Conservation (phyloP, 31 red algal species). For the Endocladia muricata region DNA sequence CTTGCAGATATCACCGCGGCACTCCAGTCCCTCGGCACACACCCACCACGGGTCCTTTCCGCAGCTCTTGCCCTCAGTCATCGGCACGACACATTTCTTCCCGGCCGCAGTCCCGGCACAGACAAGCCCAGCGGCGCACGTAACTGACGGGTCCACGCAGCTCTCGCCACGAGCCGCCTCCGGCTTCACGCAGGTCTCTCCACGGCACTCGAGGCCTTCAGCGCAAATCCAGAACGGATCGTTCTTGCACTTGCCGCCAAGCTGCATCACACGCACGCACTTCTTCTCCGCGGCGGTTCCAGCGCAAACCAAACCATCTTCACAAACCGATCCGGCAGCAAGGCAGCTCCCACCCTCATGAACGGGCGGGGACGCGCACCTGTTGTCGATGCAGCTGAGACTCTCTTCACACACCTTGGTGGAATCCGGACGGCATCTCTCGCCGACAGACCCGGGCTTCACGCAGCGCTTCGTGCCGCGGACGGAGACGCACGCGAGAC, state of each 20-base stretch:
- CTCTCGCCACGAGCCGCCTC: not conserved
- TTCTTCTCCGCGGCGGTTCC: not conserved
- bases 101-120: not conserved
- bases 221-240: not conserved
- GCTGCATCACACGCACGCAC: not conserved
- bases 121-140: too few relatives aligned
- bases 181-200: not conserved
- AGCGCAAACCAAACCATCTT: not conserved
- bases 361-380: not conserved
- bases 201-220: not conserved
- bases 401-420: not conserved
- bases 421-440: not conserved
- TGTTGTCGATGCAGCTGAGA: not conserved
- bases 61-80: not conserved
- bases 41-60: conserved; percentile 9
- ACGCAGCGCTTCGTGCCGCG: not conserved
- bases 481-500: not conserved
- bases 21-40: not conserved
- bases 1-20: not conserved
- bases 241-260: not conserved
- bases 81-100: not conserved
- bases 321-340: not conserved
- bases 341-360: not conserved
- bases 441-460: not conserved
- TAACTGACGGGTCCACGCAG: too few relatives aligned